These are phyloP conservation scores for Tolypocladium nubicola DNA, from an alignment of 2,329 filamentous ascomycete species.

Conservation along the genomic window DNA sequence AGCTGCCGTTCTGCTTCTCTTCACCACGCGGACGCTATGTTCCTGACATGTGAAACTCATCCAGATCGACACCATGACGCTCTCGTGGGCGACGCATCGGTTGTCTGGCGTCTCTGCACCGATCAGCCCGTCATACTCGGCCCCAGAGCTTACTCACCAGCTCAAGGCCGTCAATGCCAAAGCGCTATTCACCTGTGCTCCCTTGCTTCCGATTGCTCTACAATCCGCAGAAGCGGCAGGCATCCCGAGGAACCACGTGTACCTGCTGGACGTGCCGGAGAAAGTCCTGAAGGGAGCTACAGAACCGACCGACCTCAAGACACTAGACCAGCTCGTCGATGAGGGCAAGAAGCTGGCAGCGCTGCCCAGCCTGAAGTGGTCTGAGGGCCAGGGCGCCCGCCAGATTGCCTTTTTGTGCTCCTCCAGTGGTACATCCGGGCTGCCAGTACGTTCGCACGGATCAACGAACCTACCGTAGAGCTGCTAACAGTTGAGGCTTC, in stretches of 20 bases:
- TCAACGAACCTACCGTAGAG: rapidly evolving
- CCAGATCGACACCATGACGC: conserved; percentile 49
- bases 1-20: too few species aligned
- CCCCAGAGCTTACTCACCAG: conserved; percentile 56
- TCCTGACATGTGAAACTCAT: conserved; percentile 42
- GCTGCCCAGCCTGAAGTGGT: conserved; percentile 43
- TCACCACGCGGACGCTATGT: background rate
- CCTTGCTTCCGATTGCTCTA: conserved; percentile 50
- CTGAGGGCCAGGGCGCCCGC: conserved; percentile 46
- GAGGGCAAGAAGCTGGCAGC: conserved; percentile 34
- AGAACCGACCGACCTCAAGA: conserved; percentile 57
- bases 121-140: conserved; percentile 60
- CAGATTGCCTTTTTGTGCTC: conserved; percentile 64
- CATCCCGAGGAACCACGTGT: conserved; percentile 52
- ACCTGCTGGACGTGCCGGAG: conserved; percentile 51
- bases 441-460: conserved; percentile 37
- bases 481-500: background rate
- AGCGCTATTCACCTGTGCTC: conserved; percentile 58
- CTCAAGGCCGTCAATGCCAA: conserved; percentile 53
- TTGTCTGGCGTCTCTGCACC: conserved; percentile 57
- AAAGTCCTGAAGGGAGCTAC: conserved; percentile 45
- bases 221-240: conserved; percentile 49
- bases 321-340: conserved; percentile 50
- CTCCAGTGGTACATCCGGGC: conserved; percentile 61
- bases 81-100: conserved; percentile 48